Evolutionary conservation across 176 grass and related monocot genomes (phyloP).

Genomic region (Aegilops sharonensis): DNA sequence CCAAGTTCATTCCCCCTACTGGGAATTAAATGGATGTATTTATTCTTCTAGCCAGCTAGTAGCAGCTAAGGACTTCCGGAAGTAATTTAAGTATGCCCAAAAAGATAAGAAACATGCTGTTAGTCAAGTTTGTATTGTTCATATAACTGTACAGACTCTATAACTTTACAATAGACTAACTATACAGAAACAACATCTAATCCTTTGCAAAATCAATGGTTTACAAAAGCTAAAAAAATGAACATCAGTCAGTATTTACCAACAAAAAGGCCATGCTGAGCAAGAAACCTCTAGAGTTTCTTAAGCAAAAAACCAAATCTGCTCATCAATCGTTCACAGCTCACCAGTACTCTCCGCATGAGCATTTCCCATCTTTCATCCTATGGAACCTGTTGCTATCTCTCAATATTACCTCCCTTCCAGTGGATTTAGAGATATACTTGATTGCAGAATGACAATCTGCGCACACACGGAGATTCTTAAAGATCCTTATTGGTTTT

Average conservation of each 20-base stretch:
- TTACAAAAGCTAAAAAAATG: neutral
- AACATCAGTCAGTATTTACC: neutral
- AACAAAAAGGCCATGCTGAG: neutral
- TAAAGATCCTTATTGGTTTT: slow-evolving; percentile 87
- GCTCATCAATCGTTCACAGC: slow-evolving; percentile 50
- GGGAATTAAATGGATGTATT: neutral
- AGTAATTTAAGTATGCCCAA: neutral
- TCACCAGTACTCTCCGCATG: slow-evolving; percentile 73
- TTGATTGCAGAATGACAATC: slow-evolving; percentile 81
- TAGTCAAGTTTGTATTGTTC: neutral
- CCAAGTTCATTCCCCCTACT: neutral
- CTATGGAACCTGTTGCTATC: slow-evolving; percentile 88
- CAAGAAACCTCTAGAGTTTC: neutral
- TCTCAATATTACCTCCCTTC: slow-evolving; percentile 71
- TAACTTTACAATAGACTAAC: neutral
- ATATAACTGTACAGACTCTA: neutral
- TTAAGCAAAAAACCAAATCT: neutral
- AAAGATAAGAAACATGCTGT: neutral
- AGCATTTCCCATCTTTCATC: slow-evolving; percentile 68
- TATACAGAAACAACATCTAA: neutral
- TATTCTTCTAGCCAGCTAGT: neutral
- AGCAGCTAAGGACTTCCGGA: neutral
- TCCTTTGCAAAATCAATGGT: slow-evolving; percentile 4
- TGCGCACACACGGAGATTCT: slow-evolving; percentile 77
- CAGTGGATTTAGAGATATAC: slow-evolving; percentile 65